Evolutionary conservation across 2,329 filamentous ascomycete genomes (phyloP), one percentile per base, ranked within the genome.

Genomic region (Aspergillus glaucus): DNA sequence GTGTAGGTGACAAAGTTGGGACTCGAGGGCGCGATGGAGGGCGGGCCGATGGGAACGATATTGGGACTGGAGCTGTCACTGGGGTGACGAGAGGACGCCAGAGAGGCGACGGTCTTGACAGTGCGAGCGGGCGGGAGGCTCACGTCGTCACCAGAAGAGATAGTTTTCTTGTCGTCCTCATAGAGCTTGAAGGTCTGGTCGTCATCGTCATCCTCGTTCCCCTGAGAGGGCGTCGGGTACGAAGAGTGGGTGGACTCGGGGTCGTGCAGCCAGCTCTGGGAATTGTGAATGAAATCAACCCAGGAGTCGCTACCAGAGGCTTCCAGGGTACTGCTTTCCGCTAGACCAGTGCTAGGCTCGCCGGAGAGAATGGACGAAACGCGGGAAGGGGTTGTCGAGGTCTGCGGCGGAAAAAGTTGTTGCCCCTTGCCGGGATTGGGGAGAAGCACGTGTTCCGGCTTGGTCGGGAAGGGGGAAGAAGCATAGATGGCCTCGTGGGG

Each of bases 391-490:
- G 15, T 15, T 21, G 17, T 21, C 37, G 19, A 9, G 7, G 37
- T 40, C 37, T 19, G 37, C 15, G 9, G 15, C 6, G 61, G 55
- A 42, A 64, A 54, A 34, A 62, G 64, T 22, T 63, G 56, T 41
- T 67, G 65, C n/a, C 65, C 67, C 58, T 67, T 67, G 10, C 67
- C 64, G 3, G 69, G 65, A 37, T 63, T 66, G 5, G 72, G 73
- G 12, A 71, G 53, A 26, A 75, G 61, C 19, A 75, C 63, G 53
- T 75, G 73, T 44, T 71, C 69, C 14, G 72, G 69, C 49, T 73
- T 75, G 10, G 72, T 74, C n/a, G 73, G 73, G 54, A 71, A 75
- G 14, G 73, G 72, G 14, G 66, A 72, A 34, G 66, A 56, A 9
- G 66, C 62, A 55, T 73, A 74, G 45, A 74, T 59, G 12, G 55